Evolutionary conservation across 139 green algal genomes (phyloP).

Genomic region (Coelastrella sp.): DNA sequence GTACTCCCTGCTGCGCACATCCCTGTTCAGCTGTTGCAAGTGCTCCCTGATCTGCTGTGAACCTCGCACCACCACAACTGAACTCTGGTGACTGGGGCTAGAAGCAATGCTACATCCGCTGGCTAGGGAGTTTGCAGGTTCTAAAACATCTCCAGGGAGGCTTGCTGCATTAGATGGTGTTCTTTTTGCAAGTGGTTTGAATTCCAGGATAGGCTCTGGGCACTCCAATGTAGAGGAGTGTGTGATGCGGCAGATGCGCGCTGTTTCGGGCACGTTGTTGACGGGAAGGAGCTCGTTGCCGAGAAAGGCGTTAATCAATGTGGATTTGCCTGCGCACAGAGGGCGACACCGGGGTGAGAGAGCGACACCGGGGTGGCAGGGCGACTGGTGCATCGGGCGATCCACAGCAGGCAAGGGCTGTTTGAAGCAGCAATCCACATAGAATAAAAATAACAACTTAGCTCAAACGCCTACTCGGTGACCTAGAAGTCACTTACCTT

Average conservation of each 20-base stretch:
- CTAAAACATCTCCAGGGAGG: too few relatives aligned
- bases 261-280: conserved; percentile 81
- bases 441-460: neutral
- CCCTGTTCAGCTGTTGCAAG: conserved; percentile 73
- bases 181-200: neutral
- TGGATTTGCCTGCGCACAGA: conserved; percentile 75
- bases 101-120: neutral
- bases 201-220: conserved; percentile 31
- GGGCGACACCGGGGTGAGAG: neutral
- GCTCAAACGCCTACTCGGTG: too few relatives aligned
- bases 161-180: neutral
- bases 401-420: too few relatives aligned
- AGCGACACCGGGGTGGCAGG: neutral
- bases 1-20: conserved; percentile 48
- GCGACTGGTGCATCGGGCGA: too few relatives aligned
- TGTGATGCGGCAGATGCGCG: conserved; percentile 60
- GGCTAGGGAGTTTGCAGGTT: neutral
- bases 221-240: conserved; percentile 44
- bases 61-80: neutral
- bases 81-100: neutral
- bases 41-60: conserved; percentile 49
- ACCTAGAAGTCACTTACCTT: too few relatives aligned
- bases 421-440: neutral
- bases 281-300: conserved; percentile 67
- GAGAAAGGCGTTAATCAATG: conserved; percentile 77